phyloP scores from a whole-genome alignment of 305 asterid genomes.

The Fraxinus floribunda region DNA sequence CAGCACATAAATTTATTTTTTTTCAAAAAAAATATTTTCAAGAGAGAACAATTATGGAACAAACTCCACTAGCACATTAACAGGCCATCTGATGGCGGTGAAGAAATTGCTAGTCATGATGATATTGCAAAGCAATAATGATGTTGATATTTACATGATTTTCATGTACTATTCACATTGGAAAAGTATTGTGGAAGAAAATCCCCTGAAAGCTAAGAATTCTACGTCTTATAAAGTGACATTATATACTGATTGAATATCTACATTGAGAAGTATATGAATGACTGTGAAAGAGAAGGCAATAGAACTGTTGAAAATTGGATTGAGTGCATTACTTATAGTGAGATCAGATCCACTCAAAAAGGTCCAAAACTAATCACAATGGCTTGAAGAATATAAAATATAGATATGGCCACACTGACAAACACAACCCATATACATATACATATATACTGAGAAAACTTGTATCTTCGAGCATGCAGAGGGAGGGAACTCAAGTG shows the following conservation, averaged over 20 bases:
- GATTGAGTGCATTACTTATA: background rate
- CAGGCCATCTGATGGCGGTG: constrained; percentile 1
- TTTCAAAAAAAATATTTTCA: background rate
- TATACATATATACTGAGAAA: background rate
- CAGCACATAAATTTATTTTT: background rate
- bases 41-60: background rate
- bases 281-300: background rate
- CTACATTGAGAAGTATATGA: background rate
- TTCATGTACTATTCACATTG: background rate
- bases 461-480: background rate
- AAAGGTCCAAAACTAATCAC: background rate
- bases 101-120: background rate
- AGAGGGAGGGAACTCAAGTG: background rate
- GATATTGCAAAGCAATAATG: background rate
- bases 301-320: background rate
- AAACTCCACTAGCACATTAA: background rate
- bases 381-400: background rate
- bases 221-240: background rate
- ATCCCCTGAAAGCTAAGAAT: background rate
- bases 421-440: background rate
- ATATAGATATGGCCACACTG: background rate
- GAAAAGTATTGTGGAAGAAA: background rate
- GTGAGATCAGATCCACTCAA: background rate
- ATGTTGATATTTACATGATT: background rate
- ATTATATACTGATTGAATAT: background rate